phyloP scores from a whole-genome alignment of 1,284 basidiomycete species.

The Marasmius tenuissimus region DNA sequence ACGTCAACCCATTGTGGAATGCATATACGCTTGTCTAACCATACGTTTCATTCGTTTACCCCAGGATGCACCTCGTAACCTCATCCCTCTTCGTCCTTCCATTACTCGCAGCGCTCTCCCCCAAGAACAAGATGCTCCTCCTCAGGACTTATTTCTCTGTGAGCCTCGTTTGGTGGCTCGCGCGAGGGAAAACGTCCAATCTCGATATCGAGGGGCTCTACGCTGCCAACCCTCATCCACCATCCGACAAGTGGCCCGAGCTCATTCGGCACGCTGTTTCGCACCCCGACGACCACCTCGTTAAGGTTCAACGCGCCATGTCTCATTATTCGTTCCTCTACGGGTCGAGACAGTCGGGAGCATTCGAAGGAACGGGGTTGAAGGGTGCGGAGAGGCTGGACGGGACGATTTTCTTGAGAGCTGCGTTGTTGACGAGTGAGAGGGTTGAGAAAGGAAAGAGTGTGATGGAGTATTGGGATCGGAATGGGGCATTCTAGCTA shows the following conservation, averaged over 20 bases:
- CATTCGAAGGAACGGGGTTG: conserved; percentile 30
- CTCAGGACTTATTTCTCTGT: conserved; percentile 26
- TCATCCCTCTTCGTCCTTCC: conserved; percentile 34
- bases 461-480: background rate
- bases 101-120: conserved; percentile 21
- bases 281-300: conserved; percentile 51
- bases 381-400: conserved; percentile 41
- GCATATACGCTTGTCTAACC: too few species aligned
- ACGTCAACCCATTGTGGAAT: background rate
- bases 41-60: background rate
- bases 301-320: conserved; percentile 49
- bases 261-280: conserved; percentile 35
- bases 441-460: conserved; percentile 19
- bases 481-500: background rate
- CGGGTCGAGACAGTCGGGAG: conserved; percentile 34
- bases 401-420: conserved; percentile 46
- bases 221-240: conserved; percentile 20
- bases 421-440: conserved; percentile 38
- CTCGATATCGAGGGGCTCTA: conserved; percentile 27
- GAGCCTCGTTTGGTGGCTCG: conserved; percentile 25
- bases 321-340: conserved; percentile 41
- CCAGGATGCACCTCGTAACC: conserved; percentile 37
- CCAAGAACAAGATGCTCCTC: conserved; percentile 19
- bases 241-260: conserved; percentile 45
- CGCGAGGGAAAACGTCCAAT: conserved; percentile 20